Conservation (phyloP, 2,329 filamentous ascomycete genomes). For the Talaromyces sp. region DNA sequence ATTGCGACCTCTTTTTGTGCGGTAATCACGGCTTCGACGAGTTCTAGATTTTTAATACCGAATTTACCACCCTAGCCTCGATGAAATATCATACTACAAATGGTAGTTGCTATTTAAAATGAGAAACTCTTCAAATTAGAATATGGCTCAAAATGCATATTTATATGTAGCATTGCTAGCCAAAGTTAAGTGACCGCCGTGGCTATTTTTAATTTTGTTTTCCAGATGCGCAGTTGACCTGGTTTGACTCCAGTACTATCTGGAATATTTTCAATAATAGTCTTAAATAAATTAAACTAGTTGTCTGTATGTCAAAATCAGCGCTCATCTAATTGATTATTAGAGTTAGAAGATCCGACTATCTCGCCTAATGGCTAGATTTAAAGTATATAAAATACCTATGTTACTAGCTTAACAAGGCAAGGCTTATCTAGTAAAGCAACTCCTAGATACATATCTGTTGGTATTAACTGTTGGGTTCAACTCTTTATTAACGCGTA, state of each 20-base stretch:
- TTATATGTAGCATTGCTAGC: slow-evolving; percentile 3
- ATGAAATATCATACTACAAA: slow-evolving; percentile 4
- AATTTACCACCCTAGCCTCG: slow-evolving; percentile 7
- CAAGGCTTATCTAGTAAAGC: slow-evolving; percentile 4
- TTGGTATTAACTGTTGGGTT: slow-evolving; percentile 1
- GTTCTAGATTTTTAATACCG: slow-evolving; percentile 4
- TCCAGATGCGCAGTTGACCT: slow-evolving; percentile 7
- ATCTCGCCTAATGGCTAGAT: neutral
- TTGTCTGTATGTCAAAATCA: neutral
- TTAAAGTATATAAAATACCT: slow-evolving; percentile 6
- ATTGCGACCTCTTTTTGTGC: neutral
- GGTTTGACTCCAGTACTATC: slow-evolving; percentile 1
- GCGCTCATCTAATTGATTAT: neutral
- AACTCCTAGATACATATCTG: slow-evolving; percentile 3
- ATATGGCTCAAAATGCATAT: neutral
- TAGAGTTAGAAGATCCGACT: neutral
- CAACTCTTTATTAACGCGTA: neutral
- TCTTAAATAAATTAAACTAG: slow-evolving; percentile 5
- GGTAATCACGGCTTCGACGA: neutral
- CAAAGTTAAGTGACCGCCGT: neutral
- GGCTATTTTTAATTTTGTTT: slow-evolving; percentile 2
- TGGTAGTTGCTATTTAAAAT: too few relatives aligned
- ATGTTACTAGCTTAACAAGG: neutral
- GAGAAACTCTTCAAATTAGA: too few relatives aligned
- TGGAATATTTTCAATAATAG: neutral